Conservation (phyloP, 169 alveolate species). For the Plasmodium gonderi region DNA sequence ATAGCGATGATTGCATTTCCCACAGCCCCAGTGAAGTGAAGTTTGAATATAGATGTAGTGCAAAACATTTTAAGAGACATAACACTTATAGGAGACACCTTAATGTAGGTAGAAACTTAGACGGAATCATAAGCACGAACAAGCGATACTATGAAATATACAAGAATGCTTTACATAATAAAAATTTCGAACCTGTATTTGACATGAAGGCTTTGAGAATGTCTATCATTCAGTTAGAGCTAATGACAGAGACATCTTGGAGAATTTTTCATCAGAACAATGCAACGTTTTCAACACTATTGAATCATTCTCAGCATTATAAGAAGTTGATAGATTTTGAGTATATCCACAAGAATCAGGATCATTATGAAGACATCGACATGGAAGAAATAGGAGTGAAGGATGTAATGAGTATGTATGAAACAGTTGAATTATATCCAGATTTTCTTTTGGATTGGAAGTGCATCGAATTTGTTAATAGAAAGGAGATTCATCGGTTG, state of each 20-base stretch:
- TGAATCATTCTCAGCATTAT: constrained; percentile 39
- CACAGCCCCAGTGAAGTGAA: background rate
- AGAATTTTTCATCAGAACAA: constrained; percentile 58
- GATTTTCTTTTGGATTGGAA: constrained; percentile 21
- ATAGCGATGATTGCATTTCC: too few relatives aligned
- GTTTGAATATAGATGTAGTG: background rate
- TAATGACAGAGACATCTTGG: constrained; percentile 64
- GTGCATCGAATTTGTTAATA: constrained; percentile 31
- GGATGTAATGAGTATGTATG: constrained; percentile 27
- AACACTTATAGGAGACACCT: constrained; percentile 38
- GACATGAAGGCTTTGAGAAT: constrained; percentile 55
- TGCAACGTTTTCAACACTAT: constrained; percentile 39
- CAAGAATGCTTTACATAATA: background rate
- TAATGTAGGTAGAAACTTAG: constrained; percentile 1
- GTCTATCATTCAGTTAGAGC: constrained; percentile 41
- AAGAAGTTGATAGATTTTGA: constrained; percentile 49
- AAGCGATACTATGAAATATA: constrained; percentile 12
- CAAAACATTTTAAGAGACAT: constrained; percentile 1
- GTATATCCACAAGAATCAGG: constrained; percentile 35
- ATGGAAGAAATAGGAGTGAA: constrained; percentile 46
- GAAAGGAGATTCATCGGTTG: background rate
- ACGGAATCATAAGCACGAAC: constrained; percentile 56
- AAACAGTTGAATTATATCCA: constrained; percentile 41
- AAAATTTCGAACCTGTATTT: constrained; percentile 7
- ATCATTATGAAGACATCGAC: constrained; percentile 47